Evolutionary conservation across 345 rosid genomes (phyloP).

Genomic region (Adansonia digitata): DNA sequence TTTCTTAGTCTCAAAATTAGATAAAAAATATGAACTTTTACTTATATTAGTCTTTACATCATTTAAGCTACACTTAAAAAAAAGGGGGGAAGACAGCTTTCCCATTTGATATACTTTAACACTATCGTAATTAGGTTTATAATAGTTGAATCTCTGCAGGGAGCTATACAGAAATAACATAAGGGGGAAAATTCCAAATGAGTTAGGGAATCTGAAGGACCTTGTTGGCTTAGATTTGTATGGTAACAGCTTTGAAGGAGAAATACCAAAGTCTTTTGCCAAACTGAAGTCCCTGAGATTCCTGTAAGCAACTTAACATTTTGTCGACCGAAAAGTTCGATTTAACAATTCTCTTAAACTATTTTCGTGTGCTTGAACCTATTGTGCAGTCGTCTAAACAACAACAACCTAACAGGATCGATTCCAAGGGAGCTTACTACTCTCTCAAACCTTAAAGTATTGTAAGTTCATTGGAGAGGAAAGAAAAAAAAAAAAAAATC

Average conservation of each 20-base stretch:
- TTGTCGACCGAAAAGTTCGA: conserved; percentile 29
- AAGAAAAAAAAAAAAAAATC: not conserved
- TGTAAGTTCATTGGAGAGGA: conserved; percentile 38
- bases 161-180: conserved; percentile 56
- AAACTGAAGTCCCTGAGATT: conserved; percentile 58
- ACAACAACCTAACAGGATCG: conserved; percentile 56
- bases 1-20: not conserved
- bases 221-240: conserved; percentile 62
- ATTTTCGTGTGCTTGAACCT: conserved; percentile 11
- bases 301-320: conserved; percentile 40
- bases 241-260: conserved; percentile 48
- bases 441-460: conserved; percentile 45
- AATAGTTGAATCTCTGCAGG: conserved; percentile 34
- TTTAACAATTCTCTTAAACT: not conserved
- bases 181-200: conserved; percentile 46
- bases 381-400: conserved; percentile 45
- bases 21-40: not conserved
- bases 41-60: too few species aligned
- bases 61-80: not conserved
- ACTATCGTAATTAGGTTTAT: not conserved
- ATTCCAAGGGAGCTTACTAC: conserved; percentile 57
- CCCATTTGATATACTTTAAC: not conserved
- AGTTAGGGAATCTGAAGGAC: conserved; percentile 51
- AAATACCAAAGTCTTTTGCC: conserved; percentile 55
- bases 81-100: too few species aligned